Percentiles rank a stretch among this genome's conserved stretches.
These are phyloP conservation scores for Lachnellula cervina DNA, from an alignment of 2,329 filamentous ascomycete genomes.

Conservation along the genomic window DNA sequence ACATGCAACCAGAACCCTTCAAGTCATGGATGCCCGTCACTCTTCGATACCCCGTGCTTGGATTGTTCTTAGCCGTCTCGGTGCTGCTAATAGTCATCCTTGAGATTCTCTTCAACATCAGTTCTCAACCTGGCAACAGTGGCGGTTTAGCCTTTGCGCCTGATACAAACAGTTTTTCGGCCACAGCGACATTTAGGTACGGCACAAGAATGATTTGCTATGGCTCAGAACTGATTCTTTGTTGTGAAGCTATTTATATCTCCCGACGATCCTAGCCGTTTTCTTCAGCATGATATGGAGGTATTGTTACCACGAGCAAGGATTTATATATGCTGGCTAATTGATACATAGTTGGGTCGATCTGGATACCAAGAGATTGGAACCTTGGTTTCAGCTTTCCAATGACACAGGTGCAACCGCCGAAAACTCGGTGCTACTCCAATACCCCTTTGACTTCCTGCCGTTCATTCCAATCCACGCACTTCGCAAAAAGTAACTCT, in stretches of 20 bases:
- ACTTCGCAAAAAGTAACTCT: slow-evolving; percentile 24
- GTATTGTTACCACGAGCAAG: not conserved
- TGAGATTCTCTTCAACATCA: slow-evolving; percentile 38
- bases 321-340: not conserved
- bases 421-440: slow-evolving; percentile 44
- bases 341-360: slow-evolving; percentile 46
- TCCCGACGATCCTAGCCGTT: slow-evolving; percentile 50
- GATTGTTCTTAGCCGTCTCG: slow-evolving; percentile 34
- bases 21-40: slow-evolving; percentile 36
- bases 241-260: slow-evolving; percentile 35
- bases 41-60: slow-evolving; percentile 35
- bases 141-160: slow-evolving; percentile 37
- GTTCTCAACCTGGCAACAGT: slow-evolving; percentile 10
- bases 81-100: slow-evolving; percentile 39
- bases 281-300: slow-evolving; percentile 51
- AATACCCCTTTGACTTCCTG: slow-evolving; percentile 49
- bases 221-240: too few species aligned
- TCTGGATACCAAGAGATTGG: slow-evolving; percentile 52
- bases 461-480: slow-evolving; percentile 40
- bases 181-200: slow-evolving; percentile 33
- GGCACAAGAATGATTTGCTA: too few species aligned
- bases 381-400: slow-evolving; percentile 56
- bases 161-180: slow-evolving; percentile 33
- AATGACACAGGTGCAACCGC: slow-evolving; percentile 39
- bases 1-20: not conserved